Evolutionary conservation across 176 grass and related monocot genomes (phyloP), one percentile per base, ranked within the genome.

Genomic region (Dendrocalamus sinicus): DNA sequence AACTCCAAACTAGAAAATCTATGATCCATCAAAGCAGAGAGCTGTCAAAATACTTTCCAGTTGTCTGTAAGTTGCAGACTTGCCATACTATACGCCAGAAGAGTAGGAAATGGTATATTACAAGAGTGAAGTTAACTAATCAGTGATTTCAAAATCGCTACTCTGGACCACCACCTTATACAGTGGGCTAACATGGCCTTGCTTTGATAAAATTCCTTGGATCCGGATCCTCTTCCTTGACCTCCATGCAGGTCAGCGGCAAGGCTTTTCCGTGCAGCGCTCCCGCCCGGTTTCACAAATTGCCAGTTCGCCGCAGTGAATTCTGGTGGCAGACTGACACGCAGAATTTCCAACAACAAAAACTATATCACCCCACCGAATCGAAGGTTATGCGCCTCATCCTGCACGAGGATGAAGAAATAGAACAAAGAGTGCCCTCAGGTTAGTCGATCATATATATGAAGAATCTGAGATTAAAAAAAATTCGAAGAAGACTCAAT

Each of bases 321-420:
- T n/a, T 39, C 74, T 59, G 53, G 20, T 9, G 32, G 54, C 3
- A n/a, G 4, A 3, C 14, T 41, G 6, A 5, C 47, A 0, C 35
- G 50, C 30, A 43, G 7, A 63, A 11, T 45, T 78, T 63, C 14
- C 39, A 61, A 78, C 1, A 46, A 11, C 60, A 63, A 22, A 26
- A 45, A 62, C 11, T 43, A 28, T 19, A 37, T 17, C 30, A 3
- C 4, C 32, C 46, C 47, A 65, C n/a, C 37, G 16, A 44, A 8
- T 68, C 46, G 55, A 9, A 43, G 7, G 53, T 9, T 8, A 24
- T 20, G 84, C 44, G 72, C 77, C 23, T 22, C 20, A 12, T 81
- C 70, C 88, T 89, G 83, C 77, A 76, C 4, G 16, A 22, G 32
- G 55, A 32, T 12, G 35, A 59, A 46, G n/a, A 12, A 37, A 66